These are phyloP conservation scores for Boechera divaricarpa DNA, from an alignment of 345 rosid species.

Conservation along the genomic window DNA sequence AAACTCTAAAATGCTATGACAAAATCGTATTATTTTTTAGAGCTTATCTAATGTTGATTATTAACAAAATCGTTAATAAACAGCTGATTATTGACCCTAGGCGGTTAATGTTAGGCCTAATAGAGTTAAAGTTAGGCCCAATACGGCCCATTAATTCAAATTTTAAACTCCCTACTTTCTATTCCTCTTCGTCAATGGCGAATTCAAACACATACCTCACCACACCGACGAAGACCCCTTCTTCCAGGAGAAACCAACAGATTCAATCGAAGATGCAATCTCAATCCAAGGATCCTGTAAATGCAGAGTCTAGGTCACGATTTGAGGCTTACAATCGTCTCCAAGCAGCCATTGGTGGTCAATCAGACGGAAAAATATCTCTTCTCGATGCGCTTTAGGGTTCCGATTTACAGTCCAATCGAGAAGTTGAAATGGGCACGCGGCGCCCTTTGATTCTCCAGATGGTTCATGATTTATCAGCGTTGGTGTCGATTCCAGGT, in stretches of 20 bases:
- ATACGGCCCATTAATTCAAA: constrained; percentile 11
- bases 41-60: too few relatives aligned
- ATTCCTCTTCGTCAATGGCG: constrained; percentile 52
- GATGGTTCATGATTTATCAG: constrained; percentile 90
- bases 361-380: constrained; percentile 95
- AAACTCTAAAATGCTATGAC: too few relatives aligned
- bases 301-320: constrained; percentile 55
- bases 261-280: constrained; percentile 36
- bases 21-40: too few relatives aligned
- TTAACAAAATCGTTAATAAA: too few relatives aligned
- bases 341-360: constrained; percentile 94
- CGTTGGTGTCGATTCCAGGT: constrained; percentile 93
- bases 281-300: constrained; percentile 36
- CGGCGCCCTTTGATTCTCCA: constrained; percentile 90
- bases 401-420: constrained; percentile 89
- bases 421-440: constrained; percentile 97
- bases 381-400: constrained; percentile 93
- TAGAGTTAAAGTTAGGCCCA: constrained; percentile 14
- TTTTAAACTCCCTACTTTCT: not conserved
- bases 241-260: constrained; percentile 48
- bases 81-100: too few relatives aligned
- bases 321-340: constrained; percentile 97
- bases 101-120: not conserved
- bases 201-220: constrained; percentile 51
- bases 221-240: constrained; percentile 68